A percentile compares a stretch with the other conserved stretches of the same genome.
Evolutionary conservation across 805 yeast genomes (phyloP).

Genomic region (Kodamaea neixiangensis): DNA sequence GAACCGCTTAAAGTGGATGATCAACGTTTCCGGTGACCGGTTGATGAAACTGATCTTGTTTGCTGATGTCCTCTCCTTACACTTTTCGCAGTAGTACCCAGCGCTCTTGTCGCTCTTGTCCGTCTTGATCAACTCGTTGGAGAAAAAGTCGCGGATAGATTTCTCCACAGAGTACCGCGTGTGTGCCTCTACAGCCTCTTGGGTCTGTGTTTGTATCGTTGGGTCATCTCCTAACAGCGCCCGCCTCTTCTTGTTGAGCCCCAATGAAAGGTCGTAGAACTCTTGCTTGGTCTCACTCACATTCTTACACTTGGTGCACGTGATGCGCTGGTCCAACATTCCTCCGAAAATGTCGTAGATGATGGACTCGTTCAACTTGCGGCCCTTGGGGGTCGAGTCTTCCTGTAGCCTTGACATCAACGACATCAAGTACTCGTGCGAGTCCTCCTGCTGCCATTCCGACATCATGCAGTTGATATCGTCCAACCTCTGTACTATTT

Average conservation of each 20-base stretch:
- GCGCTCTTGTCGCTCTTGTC: conserved; percentile 63
- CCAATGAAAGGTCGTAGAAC: conserved; percentile 87
- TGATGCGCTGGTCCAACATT: conserved; percentile 75
- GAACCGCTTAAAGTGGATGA: conserved; percentile 87
- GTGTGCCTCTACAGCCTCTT: neutral
- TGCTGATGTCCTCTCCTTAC: conserved; percentile 77
- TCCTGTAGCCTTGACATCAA: conserved; percentile 85
- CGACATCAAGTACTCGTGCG: conserved; percentile 96
- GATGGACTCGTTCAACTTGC: conserved; percentile 75
- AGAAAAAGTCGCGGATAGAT: conserved; percentile 79
- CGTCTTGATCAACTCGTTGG: conserved; percentile 72
- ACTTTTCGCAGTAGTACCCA: conserved; percentile 87
- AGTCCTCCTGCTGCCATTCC: conserved; percentile 97
- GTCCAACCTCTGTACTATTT: conserved; percentile 65
- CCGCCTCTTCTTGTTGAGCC: conserved; percentile 52
- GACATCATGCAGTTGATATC: conserved; percentile 96
- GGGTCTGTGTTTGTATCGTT: neutral
- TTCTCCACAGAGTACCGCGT: conserved; percentile 64
- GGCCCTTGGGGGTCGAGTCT: conserved; percentile 90
- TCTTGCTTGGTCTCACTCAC: conserved; percentile 89
- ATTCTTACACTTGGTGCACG: conserved; percentile 80
- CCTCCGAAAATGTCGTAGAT: conserved; percentile 96
- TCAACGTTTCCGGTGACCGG: conserved; percentile 83
- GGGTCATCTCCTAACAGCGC: neutral
- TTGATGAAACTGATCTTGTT: conserved; percentile 71